Percentiles rank a stretch among this genome's conserved stretches.
phyloP scores from a whole-genome alignment of 2,329 filamentous ascomycete genomes.

The Colletotrichum sp. region DNA sequence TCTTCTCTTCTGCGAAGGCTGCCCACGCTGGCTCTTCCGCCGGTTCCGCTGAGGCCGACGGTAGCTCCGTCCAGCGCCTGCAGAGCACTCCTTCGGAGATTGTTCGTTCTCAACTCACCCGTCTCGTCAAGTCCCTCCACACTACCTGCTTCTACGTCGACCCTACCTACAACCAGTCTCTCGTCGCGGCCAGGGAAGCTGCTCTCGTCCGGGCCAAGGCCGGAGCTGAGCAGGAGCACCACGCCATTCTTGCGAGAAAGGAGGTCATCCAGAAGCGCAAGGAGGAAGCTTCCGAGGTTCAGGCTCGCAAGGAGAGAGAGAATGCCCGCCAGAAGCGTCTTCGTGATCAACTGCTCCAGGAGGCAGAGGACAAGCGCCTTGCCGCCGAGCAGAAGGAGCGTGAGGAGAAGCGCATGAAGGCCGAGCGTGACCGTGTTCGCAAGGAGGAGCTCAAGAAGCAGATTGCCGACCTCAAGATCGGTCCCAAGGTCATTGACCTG shows the following conservation, averaged over 20 bases:
- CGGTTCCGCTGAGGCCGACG: slow-evolving; percentile 87
- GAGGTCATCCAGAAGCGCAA: slow-evolving; percentile 96
- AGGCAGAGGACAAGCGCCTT: slow-evolving; percentile 87
- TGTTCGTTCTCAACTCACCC: slow-evolving; percentile 90
- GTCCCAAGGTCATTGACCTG: slow-evolving; percentile 76
- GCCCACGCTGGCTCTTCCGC: slow-evolving; percentile 82
- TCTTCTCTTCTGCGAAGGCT: slow-evolving; percentile 96
- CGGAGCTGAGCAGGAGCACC: slow-evolving; percentile 91
- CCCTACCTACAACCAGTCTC: slow-evolving; percentile 82
- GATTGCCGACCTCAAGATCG: slow-evolving; percentile 88
- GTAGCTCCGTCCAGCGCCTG: slow-evolving; percentile 86
- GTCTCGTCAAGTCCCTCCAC: slow-evolving; percentile 88
- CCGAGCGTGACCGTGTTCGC: slow-evolving; percentile 87
- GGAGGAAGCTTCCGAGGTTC: slow-evolving; percentile 87
- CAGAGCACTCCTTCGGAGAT: slow-evolving; percentile 99
- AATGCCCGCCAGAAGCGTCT: slow-evolving; percentile 87
- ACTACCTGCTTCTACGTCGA: slow-evolving; percentile 97
- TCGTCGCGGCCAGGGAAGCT: slow-evolving; percentile 77
- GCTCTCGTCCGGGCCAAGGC: slow-evolving; percentile 83
- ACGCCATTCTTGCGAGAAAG: slow-evolving; percentile 83
- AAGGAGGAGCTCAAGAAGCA: slow-evolving; percentile 94
- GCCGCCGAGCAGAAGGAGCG: slow-evolving; percentile 93
- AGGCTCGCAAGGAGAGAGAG: slow-evolving; percentile 90
- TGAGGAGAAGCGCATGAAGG: slow-evolving; percentile 83
- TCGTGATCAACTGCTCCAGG: slow-evolving; percentile 85